Evolutionary conservation across 2,329 filamentous ascomycete genomes (phyloP), one percentile per base, ranked within the genome.

Genomic region (Pseudofabraea citricarpa): DNA sequence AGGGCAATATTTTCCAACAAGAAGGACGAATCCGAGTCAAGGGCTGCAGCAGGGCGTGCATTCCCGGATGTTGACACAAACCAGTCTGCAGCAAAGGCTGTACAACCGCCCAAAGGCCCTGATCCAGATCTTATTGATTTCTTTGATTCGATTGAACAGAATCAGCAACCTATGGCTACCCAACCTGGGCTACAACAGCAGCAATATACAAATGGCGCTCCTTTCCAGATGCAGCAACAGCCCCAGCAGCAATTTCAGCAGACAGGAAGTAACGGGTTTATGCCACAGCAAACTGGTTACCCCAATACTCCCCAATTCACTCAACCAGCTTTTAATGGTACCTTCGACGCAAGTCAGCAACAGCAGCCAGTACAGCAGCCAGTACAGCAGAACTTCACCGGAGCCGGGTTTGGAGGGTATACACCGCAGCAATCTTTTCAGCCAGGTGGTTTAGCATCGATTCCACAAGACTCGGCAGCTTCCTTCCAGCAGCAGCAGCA

Each of bases 121-220:
- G 82, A 78, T 54, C 81, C 83, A 21, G 87, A 94, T 69, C 73
- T 94, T 48, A 97, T 95, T 60, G 93, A 91, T 69, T 96, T 95
- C 66, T 95, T 95, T 63, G 91, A 85, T 59, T 90, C 89, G 5
- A 95, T 95, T 57, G 90, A 96, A 59, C 82, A 89, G 60, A 90
- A 90, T 51, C 89, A 93, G 62, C 87, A 87, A 40, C 73, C 83
- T 1, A 78, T 87, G 73, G 73, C 66, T 27, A 60, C 65, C 2
- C 72, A 75, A 50, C 57, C 70, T 15, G 52, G 53, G 18, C 50
- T 53, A 38, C 60, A 61, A 31, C 69, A 68, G 47, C 60, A 57
- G 35, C 57, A 64, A 38, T 60, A 59, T 43, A 59, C 54, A 13
- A 50, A 48, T 18, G 51, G 49, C 19, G 45, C 52, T n/a, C 56